These are phyloP conservation scores for Sordariomycetes sp. DNA, from an alignment of 2,329 filamentous ascomycete species.

Conservation along the genomic window DNA sequence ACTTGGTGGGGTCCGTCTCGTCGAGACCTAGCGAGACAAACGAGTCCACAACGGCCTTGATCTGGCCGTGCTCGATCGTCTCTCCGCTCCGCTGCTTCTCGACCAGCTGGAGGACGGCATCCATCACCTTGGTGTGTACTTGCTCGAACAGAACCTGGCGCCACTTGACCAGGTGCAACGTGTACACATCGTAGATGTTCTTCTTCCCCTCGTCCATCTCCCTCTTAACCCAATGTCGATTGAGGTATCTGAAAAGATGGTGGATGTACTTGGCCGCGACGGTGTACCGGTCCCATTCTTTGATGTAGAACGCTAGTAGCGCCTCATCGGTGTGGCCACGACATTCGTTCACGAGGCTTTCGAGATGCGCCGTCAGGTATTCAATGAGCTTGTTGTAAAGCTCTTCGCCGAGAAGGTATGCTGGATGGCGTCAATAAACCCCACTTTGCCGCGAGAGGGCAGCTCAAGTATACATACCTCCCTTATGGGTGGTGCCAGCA, in stretches of 20 bases:
- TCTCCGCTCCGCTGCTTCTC: slow-evolving; percentile 97
- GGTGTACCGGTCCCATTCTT: slow-evolving; percentile 93
- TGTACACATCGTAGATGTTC: slow-evolving; percentile 96
- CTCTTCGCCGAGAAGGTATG: slow-evolving; percentile 90
- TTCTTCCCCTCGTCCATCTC: slow-evolving; percentile 99
- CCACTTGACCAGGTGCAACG: slow-evolving; percentile 91
- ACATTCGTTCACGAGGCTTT: slow-evolving; percentile 59
- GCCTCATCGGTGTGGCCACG: slow-evolving; percentile 81
- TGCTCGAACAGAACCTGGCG: slow-evolving; percentile 79
- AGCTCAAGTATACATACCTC: slow-evolving; percentile 36
- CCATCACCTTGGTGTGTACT: slow-evolving; percentile 85
- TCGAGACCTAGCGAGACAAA: slow-evolving; percentile 93
- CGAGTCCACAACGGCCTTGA: slow-evolving; percentile 93
- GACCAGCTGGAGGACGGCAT: slow-evolving; percentile 84
- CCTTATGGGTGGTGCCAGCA: slow-evolving; percentile 33
- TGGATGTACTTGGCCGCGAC: slow-evolving; percentile 95
- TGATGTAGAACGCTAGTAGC: slow-evolving; percentile 84
- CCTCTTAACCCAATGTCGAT: slow-evolving; percentile 96
- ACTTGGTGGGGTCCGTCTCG: slow-evolving; percentile 85
- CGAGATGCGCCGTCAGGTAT: slow-evolving; percentile 72
- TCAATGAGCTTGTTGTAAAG: slow-evolving; percentile 84
- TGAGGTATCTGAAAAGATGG: slow-evolving; percentile 91
- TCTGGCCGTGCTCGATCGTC: slow-evolving; percentile 93
- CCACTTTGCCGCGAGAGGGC: neutral
- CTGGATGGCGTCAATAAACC: slow-evolving; percentile 29